Base-by-base conservation (phyloP, 768 basidiomycete genomes). In the Ramaria sp. region DNA sequence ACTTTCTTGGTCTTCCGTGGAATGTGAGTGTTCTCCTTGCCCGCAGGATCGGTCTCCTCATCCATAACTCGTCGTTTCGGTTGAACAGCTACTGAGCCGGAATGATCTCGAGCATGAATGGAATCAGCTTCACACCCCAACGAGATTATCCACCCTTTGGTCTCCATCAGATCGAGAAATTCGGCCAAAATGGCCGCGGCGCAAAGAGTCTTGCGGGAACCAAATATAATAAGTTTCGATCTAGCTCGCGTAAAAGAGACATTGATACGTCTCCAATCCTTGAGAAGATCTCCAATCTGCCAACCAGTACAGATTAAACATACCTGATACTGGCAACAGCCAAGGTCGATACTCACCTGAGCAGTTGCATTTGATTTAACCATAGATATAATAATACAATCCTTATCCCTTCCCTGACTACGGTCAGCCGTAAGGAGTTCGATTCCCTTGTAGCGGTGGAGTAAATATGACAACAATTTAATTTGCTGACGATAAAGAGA, bases 191-290 rank as follows among this genome's bases (percentile, higher is more conserved):
- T 68, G 0, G 81, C 69, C 0, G 80, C 78, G 27, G 68, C 66
- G 42, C 79, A 68, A 10, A 99, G 75, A 1, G 95, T 99, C 63
- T 72, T 78, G 42, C 85, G 77, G 0, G 91, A 94, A 4, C 96
- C 95, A 63, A 99, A 77, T 58, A 99, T 86, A 68, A 97, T 76
- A 2, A 99, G 73, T 71, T 99, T 99, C 34, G 81, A 80, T 54
- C 86, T 82, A 0, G 94, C 95, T 15, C 96, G 85, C 0, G 95
- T 97, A 68, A 98, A 91, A 7, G 92, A 88, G 17, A 99, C 96
- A 65, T 99, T 99, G 77, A 97, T 85, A 34, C 96, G 72, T 38
- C 96, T 78, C 94, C 95, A 97, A 67, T 99, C 96, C 63, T 88
- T 91, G 24, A 98, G 74, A 1, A 99, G 77, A 53, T 97, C 93